phyloP scores from a whole-genome alignment of 305 asterid species.

The Withania somnifera region DNA sequence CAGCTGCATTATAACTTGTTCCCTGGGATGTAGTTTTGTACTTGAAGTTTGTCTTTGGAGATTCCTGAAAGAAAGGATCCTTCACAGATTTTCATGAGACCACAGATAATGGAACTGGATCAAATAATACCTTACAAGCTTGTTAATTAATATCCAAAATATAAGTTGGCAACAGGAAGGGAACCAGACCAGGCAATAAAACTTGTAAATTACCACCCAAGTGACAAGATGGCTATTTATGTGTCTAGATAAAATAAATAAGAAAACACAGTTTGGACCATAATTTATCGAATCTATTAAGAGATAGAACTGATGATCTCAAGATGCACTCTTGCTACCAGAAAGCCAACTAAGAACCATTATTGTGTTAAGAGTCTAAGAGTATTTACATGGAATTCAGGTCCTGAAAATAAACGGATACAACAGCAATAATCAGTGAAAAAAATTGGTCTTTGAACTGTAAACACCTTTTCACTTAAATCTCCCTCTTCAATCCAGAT shows the following conservation, averaged over 20 bases:
- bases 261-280: not conserved
- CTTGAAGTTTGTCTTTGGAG: constrained; percentile 62
- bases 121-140: not conserved
- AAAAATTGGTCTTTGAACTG: not conserved
- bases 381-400: not conserved
- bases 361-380: not conserved
- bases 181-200: not conserved
- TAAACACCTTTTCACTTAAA: not conserved
- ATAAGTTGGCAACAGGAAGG: not conserved
- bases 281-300: not conserved
- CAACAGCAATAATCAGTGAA: not conserved
- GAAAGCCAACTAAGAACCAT: not conserved
- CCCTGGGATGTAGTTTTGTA: constrained; percentile 8
- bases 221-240: not conserved
- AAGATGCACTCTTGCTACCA: not conserved
- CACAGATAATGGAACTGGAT: constrained; percentile 58
- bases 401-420: not conserved
- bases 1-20: not conserved
- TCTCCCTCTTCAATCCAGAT: not conserved
- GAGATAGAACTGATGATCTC: not conserved
- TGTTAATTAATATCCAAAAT: not conserved
- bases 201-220: not conserved
- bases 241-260: not conserved
- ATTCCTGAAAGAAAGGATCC: constrained; percentile 68
- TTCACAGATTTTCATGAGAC: constrained; percentile 48